Conservation (phyloP, 306 rosid genomes). For the Boehmeria nivea region DNA sequence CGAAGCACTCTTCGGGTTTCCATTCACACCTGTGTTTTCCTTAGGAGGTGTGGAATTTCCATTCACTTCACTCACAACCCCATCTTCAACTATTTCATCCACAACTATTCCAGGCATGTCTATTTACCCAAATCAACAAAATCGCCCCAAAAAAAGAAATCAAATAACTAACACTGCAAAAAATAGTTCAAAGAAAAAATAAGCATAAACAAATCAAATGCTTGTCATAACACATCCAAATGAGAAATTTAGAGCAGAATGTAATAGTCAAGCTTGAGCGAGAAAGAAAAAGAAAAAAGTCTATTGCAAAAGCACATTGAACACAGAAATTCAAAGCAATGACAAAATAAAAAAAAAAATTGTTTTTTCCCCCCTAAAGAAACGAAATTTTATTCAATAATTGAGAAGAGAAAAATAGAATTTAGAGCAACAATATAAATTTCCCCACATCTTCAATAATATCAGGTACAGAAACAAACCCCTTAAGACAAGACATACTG, state of each 20-base stretch:
- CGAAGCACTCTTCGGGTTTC: slow-evolving; percentile 33
- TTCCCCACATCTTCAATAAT: too few species aligned
- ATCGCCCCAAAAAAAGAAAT: slow-evolving; percentile 24
- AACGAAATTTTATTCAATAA: background rate
- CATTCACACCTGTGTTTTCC: slow-evolving; percentile 27
- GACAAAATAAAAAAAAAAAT: too few species aligned
- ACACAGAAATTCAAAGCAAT: slow-evolving; percentile 12
- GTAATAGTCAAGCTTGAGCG: too few species aligned
- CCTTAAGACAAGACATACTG: background rate
- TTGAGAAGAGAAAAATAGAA: background rate
- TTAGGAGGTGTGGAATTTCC: slow-evolving; percentile 27
- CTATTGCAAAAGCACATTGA: slow-evolving; percentile 5
- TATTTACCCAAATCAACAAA: slow-evolving; percentile 18
- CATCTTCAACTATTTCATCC: slow-evolving; percentile 40
- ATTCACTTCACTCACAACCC: slow-evolving; percentile 27
- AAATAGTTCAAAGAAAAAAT: background rate
- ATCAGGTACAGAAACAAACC: background rate
- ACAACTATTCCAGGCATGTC: slow-evolving; percentile 64
- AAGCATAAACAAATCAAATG: slow-evolving; percentile 2
- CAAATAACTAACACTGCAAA: slow-evolving; percentile 32
- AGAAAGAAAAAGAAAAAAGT: too few species aligned
- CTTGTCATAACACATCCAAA: too few species aligned
- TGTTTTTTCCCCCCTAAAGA: too few species aligned
- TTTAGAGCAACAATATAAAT: background rate
- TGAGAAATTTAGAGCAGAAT: too few species aligned